Base-by-base conservation (phyloP, 495 filamentous ascomycete species). In the Hamigera avellanea region DNA sequence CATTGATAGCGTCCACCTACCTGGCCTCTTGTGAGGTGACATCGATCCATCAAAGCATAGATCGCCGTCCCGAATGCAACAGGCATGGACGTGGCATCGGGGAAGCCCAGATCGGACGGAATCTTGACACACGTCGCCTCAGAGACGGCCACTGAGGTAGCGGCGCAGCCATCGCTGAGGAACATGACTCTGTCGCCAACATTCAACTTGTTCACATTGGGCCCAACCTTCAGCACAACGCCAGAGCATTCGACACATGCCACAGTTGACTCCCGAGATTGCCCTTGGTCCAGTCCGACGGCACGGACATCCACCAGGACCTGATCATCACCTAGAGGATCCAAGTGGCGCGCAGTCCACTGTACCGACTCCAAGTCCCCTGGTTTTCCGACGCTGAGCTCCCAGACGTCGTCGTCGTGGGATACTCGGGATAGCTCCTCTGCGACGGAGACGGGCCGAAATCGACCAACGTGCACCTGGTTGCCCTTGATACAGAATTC, bases 211-310 rank as follows among this genome's bases (percentile, higher is more conserved):
- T 41, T 43, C 13, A 69, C 67, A 8, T 46, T 34, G 6, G 46
- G 35, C 0, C 66, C 66, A n/a, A 67, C 44, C 2, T 59, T 49
- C 1, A 52, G 52, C 13, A 70, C 45, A 14, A 59, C 52, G 3
- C 65, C 69, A 23, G 54, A 56, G 12, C 50, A 56, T 35, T 67
- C 64, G 17, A 49, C 6, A 3, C 44, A n/a, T n/a, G n/a, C n/a
- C n/a, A n/a, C n/a, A n/a, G n/a, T n/a, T n/a, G n/a, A n/a, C n/a
- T n/a, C n/a, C n/a, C n/a, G n/a, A n/a, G n/a, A 18, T 32, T 38
- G 63, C 32, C 50, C 55, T 36, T 66, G 65, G 25, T 67, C 67
- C 0, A 69, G 23, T 0, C 62, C 66, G 4, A 59, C 49, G 28
- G 56, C 55, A n/a, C 59, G 38, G 5, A 64, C 45, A 27, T 64